These are phyloP conservation scores for Trichophyton mentagrophytes DNA, from an alignment of 2,329 filamentous ascomycete species.

Conservation along the genomic window DNA sequence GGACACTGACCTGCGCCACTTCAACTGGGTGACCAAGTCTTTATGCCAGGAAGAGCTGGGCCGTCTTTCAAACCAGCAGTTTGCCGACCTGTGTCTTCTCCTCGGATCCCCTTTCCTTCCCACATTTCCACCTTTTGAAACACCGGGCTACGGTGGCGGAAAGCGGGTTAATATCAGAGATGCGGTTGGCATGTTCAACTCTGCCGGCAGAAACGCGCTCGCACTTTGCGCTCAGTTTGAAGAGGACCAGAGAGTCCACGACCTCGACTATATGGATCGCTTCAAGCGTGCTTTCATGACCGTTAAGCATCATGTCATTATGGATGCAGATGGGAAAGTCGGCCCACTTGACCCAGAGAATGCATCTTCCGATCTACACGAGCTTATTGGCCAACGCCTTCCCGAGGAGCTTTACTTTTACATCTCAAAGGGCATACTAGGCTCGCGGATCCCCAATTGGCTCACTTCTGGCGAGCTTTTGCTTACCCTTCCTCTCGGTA, in stretches of 20 bases:
- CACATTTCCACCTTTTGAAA: constrained; percentile 64
- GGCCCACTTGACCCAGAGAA: constrained; percentile 59
- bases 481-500: constrained; percentile 73
- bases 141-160: constrained; percentile 42
- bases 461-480: constrained; percentile 67
- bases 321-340: constrained; percentile 64
- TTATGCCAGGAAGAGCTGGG: constrained; percentile 57
- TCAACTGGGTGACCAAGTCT: constrained; percentile 53
- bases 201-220: constrained; percentile 53
- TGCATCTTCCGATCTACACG: constrained; percentile 70
- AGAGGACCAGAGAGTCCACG: constrained; percentile 60
- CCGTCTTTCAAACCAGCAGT: constrained; percentile 54
- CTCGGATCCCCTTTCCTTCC: constrained; percentile 69
- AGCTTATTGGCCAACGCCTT: constrained; percentile 79
- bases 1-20: constrained; percentile 46
- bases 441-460: constrained; percentile 66
- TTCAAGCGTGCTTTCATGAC: constrained; percentile 77
- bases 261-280: constrained; percentile 67
- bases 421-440: constrained; percentile 68
- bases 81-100: constrained; percentile 73
- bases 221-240: constrained; percentile 64
- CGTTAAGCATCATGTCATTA: constrained; percentile 75
- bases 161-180: constrained; percentile 53
- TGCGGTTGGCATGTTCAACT: constrained; percentile 63
- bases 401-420: constrained; percentile 87